Conservation (phyloP, 371 early-diverging fungal genomes). For the Lichtheimia corymbifera region DNA sequence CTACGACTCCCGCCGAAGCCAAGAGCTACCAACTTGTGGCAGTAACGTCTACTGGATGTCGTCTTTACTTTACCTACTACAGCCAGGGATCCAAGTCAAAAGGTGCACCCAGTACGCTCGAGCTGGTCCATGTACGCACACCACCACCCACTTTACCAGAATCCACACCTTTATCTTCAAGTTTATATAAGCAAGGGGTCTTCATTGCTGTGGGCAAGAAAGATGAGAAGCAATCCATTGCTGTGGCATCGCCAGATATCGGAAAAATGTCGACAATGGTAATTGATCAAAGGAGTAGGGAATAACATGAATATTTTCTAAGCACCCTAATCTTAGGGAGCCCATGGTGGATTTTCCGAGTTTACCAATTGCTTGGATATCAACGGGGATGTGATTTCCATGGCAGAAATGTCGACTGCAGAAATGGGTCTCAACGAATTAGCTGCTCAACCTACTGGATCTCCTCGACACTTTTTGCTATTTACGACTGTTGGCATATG, state of each 20-base stretch:
- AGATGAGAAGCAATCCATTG: conserved; percentile 65
- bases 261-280: conserved; percentile 44
- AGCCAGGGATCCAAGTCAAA: conserved; percentile 15
- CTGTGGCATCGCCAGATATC: conserved; percentile 64
- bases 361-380: conserved; percentile 27
- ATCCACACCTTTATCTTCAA: conserved; percentile 18
- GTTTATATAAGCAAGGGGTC: conserved; percentile 63
- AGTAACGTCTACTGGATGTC: conserved; percentile 67
- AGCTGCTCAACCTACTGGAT: conserved; percentile 51
- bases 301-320: not conserved
- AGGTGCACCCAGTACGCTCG: conserved; percentile 47
- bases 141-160: conserved; percentile 30
- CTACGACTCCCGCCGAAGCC: conserved; percentile 61
- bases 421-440: conserved; percentile 62
- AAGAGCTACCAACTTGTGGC: conserved; percentile 65
- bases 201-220: conserved; percentile 61
- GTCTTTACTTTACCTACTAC: conserved; percentile 69
- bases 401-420: conserved; percentile 53
- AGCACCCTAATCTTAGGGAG: conserved; percentile 5
- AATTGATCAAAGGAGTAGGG: not conserved
- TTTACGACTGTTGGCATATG: conserved; percentile 77
- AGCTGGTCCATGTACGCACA: conserved; percentile 69
- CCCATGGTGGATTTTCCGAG: conserved; percentile 20
- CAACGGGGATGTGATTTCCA: conserved; percentile 81
- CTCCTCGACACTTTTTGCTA: conserved; percentile 69